Evolutionary conservation across 192 early-diverging fungal species (phyloP).

Genomic region (Chytriomyces sp.): DNA sequence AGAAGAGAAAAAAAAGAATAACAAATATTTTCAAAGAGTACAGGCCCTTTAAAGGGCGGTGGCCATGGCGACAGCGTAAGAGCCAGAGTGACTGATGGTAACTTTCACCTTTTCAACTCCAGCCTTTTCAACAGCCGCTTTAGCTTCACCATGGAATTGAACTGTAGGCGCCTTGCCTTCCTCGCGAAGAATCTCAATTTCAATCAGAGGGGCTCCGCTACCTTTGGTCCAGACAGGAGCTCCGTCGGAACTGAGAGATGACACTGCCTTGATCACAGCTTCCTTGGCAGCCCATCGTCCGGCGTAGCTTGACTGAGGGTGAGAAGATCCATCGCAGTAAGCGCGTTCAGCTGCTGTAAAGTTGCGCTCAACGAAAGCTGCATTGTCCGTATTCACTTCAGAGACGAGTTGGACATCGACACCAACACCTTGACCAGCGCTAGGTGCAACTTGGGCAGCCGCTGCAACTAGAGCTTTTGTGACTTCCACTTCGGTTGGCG

Average conservation of each 20-base stretch:
- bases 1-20: constrained; percentile 6
- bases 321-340: constrained; percentile 76
- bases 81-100: constrained; percentile 90
- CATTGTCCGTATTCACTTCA: constrained; percentile 82
- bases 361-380: constrained; percentile 88
- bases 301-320: constrained; percentile 83
- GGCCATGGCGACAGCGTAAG: constrained; percentile 91
- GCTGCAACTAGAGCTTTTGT: constrained; percentile 54
- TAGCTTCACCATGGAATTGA: constrained; percentile 80
- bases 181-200: constrained; percentile 82
- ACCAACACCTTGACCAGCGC: constrained; percentile 40
- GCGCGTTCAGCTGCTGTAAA: constrained; percentile 79
- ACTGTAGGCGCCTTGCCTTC: constrained; percentile 80
- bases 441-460: constrained; percentile 47
- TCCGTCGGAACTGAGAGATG: constrained; percentile 54
- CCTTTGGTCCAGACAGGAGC: constrained; percentile 75
- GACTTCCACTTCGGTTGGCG: constrained; percentile 58
- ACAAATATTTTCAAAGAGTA: constrained; percentile 4
- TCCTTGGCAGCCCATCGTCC: constrained; percentile 98
- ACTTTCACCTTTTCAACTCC: constrained; percentile 81
- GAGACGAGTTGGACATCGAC: constrained; percentile 89
- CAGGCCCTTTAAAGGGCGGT: constrained; percentile 33
- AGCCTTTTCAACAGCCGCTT: constrained; percentile 69
- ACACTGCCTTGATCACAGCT: constrained; percentile 92
- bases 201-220: constrained; percentile 82